A percentile compares a stretch with the other conserved stretches of the same genome.
These are phyloP conservation scores for Colletotrichum acutatum DNA, from an alignment of 2,329 filamentous ascomycete genomes.

Conservation along the genomic window DNA sequence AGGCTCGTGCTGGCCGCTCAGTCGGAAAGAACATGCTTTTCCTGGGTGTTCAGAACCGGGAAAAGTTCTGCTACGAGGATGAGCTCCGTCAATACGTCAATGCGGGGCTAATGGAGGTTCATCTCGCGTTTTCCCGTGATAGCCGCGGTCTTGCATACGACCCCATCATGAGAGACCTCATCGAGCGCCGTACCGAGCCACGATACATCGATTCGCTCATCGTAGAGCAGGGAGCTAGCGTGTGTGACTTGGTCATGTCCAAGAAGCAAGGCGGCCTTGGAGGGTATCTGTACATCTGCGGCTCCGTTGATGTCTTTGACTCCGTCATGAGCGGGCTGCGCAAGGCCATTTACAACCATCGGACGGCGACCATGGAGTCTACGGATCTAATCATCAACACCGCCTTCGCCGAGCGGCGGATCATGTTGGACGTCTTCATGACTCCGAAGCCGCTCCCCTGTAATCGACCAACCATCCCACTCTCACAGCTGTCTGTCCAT, in stretches of 20 bases:
- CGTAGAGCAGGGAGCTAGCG: conserved; percentile 59
- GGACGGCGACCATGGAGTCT: conserved; percentile 61
- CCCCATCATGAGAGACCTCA: conserved; percentile 50
- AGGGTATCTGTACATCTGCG: conserved; percentile 42
- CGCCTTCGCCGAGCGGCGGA: conserved; percentile 64
- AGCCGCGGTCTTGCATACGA: conserved; percentile 59
- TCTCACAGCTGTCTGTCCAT: conserved; percentile 60
- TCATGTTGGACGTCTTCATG: conserved; percentile 70
- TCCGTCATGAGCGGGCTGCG: conserved; percentile 66
- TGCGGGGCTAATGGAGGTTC: conserved; percentile 61
- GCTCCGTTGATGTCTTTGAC: conserved; percentile 54
- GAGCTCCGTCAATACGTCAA: conserved; percentile 58
- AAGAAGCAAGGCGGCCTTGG: conserved; percentile 63
- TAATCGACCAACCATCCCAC: conserved; percentile 60
- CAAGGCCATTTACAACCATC: conserved; percentile 65
- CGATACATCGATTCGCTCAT: conserved; percentile 64
- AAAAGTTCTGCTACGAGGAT: conserved; percentile 62
- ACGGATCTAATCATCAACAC: conserved; percentile 61
- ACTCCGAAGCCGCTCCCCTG: conserved; percentile 62
- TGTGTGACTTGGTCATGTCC: conserved; percentile 66
- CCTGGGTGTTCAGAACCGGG: conserved; percentile 62
- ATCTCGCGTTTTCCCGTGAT: conserved; percentile 64
- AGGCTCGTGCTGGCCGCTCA: conserved; percentile 53
- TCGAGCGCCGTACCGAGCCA: conserved; percentile 60
- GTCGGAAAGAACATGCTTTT: conserved; percentile 61